Percentiles rank a stretch among this genome's conserved stretches.
These are phyloP conservation scores for Acer campestre DNA, from an alignment of 345 rosid species.

Conservation along the genomic window DNA sequence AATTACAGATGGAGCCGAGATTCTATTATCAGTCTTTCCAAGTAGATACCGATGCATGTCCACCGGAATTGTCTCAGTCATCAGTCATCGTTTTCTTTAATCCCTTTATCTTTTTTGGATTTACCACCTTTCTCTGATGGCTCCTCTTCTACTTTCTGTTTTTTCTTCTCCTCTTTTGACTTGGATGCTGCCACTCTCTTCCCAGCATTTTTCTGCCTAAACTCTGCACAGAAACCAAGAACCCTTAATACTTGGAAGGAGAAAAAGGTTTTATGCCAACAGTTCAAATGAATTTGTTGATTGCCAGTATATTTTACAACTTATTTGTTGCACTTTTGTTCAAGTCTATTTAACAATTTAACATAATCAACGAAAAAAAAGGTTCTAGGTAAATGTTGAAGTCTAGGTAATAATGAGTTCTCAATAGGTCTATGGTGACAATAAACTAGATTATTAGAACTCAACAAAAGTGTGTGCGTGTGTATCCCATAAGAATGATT, in stretches of 20 bases:
- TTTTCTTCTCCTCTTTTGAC: slow-evolving; percentile 52
- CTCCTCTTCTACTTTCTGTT: slow-evolving; percentile 49
- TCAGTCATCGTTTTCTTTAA: slow-evolving; percentile 1
- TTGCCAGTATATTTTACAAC: not conserved
- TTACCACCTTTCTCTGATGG: slow-evolving; percentile 37
- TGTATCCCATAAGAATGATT: not conserved
- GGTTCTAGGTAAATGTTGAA: not conserved
- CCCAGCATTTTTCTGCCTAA: slow-evolving; percentile 61
- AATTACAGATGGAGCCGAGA: not conserved
- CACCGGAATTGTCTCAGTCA: slow-evolving; percentile 10
- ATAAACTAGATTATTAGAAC: not conserved
- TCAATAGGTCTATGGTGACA: not conserved
- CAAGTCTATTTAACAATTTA: not conserved
- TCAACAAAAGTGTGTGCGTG: not conserved
- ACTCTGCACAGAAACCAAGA: slow-evolving; percentile 43
- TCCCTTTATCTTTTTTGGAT: slow-evolving; percentile 26
- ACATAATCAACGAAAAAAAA: not conserved
- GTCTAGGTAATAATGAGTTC: not conserved
- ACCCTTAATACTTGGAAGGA: not conserved
- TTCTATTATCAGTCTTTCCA: not conserved
- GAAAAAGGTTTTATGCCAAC: not conserved
- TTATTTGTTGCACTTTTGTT: not conserved
- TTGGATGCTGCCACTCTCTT: slow-evolving; percentile 55
- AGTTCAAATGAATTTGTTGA: not conserved
- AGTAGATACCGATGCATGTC: no score